phyloP scores from a whole-genome alignment of 2,329 filamentous ascomycete genomes.

The Aspergillus neotritici region DNA sequence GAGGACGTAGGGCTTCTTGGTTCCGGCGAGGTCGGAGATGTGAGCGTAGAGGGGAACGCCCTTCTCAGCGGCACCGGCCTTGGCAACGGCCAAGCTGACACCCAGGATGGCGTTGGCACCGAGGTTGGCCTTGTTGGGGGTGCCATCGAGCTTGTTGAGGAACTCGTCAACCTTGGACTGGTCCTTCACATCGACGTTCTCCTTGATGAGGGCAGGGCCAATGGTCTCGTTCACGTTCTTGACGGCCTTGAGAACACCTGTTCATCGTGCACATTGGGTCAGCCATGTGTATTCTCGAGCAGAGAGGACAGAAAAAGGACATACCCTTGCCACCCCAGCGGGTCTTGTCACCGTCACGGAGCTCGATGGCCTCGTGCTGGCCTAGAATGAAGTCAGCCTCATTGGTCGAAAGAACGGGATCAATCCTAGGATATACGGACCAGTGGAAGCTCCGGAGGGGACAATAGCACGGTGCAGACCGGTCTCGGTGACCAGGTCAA shows the following conservation, averaged over 20 bases:
- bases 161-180: slow-evolving; percentile 78
- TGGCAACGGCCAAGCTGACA: slow-evolving; percentile 77
- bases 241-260: slow-evolving; percentile 70
- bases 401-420: neutral
- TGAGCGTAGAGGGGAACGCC: slow-evolving; percentile 81
- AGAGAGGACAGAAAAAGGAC: slow-evolving; percentile 11
- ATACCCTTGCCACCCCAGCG: slow-evolving; percentile 80
- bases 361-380: slow-evolving; percentile 85
- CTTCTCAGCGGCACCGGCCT: slow-evolving; percentile 87
- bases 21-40: slow-evolving; percentile 79
- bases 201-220: slow-evolving; percentile 74
- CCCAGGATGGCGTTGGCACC: slow-evolving; percentile 86
- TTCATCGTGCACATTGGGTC: neutral
- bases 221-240: slow-evolving; percentile 79
- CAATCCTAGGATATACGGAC: slow-evolving; percentile 46
- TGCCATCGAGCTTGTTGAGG: slow-evolving; percentile 78
- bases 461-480: slow-evolving; percentile 97
- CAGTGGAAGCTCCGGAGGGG: slow-evolving; percentile 91
- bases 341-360: slow-evolving; percentile 81
- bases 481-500: slow-evolving; percentile 92
- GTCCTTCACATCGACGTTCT: slow-evolving; percentile 78
- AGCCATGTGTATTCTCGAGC: neutral
- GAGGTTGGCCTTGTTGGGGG: slow-evolving; percentile 78
- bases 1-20: slow-evolving; percentile 86
- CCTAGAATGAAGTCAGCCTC: slow-evolving; percentile 47